Evolutionary conservation across 768 basidiomycete species (phyloP).

Genomic region (Hygrophoropsis aurantiaca): DNA sequence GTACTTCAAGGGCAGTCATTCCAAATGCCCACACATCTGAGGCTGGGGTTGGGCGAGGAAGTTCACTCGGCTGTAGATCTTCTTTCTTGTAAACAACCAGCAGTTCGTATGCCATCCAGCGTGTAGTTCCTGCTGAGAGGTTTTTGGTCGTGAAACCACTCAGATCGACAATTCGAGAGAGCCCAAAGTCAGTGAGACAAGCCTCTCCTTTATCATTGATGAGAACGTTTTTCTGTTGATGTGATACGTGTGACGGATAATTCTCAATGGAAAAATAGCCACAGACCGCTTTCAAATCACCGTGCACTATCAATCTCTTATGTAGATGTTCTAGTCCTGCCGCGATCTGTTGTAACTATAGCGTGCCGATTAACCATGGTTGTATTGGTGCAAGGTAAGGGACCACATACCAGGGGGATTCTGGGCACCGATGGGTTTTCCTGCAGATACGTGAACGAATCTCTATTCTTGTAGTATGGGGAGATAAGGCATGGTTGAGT

Average conservation of each 20-base stretch:
- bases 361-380: not conserved
- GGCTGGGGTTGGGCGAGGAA: conserved; percentile 20
- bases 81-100: conserved; percentile 12
- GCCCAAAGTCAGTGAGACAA: conserved; percentile 43
- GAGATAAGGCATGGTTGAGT: conserved; percentile 22
- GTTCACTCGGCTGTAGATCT: no score
- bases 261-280: not conserved
- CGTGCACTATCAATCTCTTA: conserved; percentile 2
- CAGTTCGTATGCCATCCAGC: conserved; percentile 42
- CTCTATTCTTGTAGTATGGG: conserved; percentile 23
- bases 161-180: conserved; percentile 38
- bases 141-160: conserved; percentile 36
- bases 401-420: conserved; percentile 20
- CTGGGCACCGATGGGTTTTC: conserved; percentile 9
- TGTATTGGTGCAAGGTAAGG: not conserved
- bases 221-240: conserved; percentile 38
- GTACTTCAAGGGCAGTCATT: conserved; percentile 36
- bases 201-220: conserved; percentile 39
- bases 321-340: conserved; percentile 25
- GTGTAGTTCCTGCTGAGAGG: conserved; percentile 25
- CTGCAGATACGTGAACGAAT: conserved; percentile 15
- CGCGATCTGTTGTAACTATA: conserved; percentile 20
- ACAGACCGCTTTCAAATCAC: conserved; percentile 5
- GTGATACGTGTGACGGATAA: not conserved
- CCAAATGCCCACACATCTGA: conserved; percentile 39